Evolutionary conservation across 495 filamentous ascomycete genomes (phyloP).

Genomic region (Cercophora newfieldiana): DNA sequence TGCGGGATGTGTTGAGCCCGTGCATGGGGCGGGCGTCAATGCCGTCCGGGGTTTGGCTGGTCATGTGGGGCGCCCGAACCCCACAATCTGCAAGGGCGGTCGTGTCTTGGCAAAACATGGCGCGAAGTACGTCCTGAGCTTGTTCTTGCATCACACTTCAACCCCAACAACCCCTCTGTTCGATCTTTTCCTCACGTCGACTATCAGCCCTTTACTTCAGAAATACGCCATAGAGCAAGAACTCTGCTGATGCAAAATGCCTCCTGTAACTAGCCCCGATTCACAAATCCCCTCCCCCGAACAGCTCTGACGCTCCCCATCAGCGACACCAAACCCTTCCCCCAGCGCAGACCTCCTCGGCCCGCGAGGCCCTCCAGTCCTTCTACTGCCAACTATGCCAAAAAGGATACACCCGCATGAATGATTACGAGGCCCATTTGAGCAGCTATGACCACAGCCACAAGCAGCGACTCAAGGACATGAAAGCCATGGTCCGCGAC

Average conservation of each 20-base stretch:
- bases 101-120: neutral
- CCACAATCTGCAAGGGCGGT: neutral
- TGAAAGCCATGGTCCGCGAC: constrained; percentile 65
- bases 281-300: constrained; percentile 12
- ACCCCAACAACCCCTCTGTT: neutral
- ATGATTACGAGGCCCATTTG: constrained; percentile 70
- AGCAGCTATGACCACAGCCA: constrained; percentile 71
- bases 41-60: neutral
- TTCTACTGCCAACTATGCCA: constrained; percentile 81
- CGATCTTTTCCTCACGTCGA: neutral
- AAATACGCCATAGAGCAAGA: neutral
- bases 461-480: constrained; percentile 64
- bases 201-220: neutral
- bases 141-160: neutral
- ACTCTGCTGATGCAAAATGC: constrained; percentile 37
- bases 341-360: constrained; percentile 73
- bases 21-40: constrained; percentile 2
- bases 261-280: constrained; percentile 39
- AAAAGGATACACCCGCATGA: constrained; percentile 69
- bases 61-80: neutral
- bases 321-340: constrained; percentile 54
- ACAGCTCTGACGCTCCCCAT: neutral
- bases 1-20: constrained; percentile 6
- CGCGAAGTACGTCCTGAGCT: neutral
- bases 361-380: constrained; percentile 80